A percentile compares a stretch with the other conserved stretches of the same genome.
Conservation (phyloP, 768 basidiomycete species). For the Mycena metata region DNA sequence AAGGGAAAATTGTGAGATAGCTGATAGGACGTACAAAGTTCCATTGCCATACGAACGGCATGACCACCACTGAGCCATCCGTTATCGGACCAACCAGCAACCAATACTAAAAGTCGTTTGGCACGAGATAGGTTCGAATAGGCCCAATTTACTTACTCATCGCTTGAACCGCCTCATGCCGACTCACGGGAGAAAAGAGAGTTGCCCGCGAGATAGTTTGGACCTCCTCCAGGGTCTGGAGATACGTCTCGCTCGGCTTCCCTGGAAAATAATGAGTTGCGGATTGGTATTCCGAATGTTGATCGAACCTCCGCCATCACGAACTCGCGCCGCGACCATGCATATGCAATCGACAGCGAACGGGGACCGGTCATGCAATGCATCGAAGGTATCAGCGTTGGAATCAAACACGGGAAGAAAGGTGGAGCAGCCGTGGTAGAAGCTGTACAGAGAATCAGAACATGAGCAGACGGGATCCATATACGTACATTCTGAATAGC, state of each 20-base stretch:
- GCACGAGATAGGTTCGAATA: background rate
- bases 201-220: conserved; percentile 88
- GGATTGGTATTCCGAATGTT: background rate
- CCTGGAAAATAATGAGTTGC: conserved; percentile 56
- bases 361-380: conserved; percentile 89
- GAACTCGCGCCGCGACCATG: conserved; percentile 91
- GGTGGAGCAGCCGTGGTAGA: conserved; percentile 93
- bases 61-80: conserved; percentile 97
- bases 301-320: conserved; percentile 86
- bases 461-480: conserved; percentile 26
- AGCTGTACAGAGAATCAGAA: conserved; percentile 61
- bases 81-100: conserved; percentile 95
- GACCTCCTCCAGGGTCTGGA: conserved; percentile 85
- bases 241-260: conserved; percentile 79
- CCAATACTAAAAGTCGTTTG: conserved; percentile 70
- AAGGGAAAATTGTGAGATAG: background rate
- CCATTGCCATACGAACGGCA: conserved; percentile 97
- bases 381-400: conserved; percentile 86
- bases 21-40: conserved; percentile 73
- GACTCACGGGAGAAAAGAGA: conserved; percentile 87
- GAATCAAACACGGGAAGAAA: conserved; percentile 92
- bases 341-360: conserved; percentile 95
- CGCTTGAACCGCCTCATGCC: conserved; percentile 91
- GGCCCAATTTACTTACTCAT: conserved; percentile 77
- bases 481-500: conserved; percentile 83